phyloP scores from a whole-genome alignment of 2,329 filamentous ascomycete species.

The Aureobasidium leucospermi region DNA sequence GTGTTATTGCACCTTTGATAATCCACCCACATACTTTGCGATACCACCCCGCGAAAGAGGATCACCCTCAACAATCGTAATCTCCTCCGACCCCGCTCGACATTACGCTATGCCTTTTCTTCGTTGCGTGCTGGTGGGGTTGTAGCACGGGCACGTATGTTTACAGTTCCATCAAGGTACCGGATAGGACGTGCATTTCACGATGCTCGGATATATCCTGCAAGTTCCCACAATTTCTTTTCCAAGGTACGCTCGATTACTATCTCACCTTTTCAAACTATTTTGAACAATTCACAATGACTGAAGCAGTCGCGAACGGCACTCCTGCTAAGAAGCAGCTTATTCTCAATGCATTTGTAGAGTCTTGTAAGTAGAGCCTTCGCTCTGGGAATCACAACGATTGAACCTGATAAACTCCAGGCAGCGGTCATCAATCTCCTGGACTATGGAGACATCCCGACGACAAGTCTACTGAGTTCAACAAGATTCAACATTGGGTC shows the following conservation, averaged over 20 bases:
- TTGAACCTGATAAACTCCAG: conserved; percentile 23
- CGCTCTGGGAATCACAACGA: neutral
- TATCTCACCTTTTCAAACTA: no score
- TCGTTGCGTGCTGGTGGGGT: neutral
- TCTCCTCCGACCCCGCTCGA: neutral
- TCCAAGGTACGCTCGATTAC: neutral
- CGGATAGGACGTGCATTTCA: no score
- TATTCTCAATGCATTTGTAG: conserved; percentile 38
- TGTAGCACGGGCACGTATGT: neutral
- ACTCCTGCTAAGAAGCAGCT: conserved; percentile 27
- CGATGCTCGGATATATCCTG: neutral
- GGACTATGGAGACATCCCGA: conserved; percentile 58
- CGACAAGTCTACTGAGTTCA: conserved; percentile 56
- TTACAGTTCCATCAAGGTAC: neutral
- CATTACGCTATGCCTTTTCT: neutral
- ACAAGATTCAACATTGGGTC: conserved; percentile 54
- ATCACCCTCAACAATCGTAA: neutral
- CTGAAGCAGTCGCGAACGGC: neutral
- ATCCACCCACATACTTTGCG: neutral
- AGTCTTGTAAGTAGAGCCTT: conserved; percentile 27
- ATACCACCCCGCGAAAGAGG: neutral
- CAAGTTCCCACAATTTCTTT: neutral
- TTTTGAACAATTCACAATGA: neutral
- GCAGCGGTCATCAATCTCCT: conserved; percentile 47
- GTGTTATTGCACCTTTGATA: neutral